Evolutionary conservation across 1,284 basidiomycete genomes (phyloP).

Genomic region (Microstroma glucosiphilum): DNA sequence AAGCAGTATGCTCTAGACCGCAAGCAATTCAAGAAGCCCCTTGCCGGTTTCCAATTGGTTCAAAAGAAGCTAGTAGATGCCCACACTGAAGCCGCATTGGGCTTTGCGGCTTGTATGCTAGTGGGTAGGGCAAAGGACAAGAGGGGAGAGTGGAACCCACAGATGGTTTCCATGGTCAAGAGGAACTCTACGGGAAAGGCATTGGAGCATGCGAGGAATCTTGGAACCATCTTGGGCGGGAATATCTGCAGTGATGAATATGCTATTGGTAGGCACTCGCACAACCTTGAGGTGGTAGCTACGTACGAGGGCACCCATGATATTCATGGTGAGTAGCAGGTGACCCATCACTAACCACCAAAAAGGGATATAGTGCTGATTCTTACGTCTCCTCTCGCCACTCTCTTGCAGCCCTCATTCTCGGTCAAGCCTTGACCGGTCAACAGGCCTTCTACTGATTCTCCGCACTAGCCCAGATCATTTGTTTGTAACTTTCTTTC

Average conservation of each 20-base stretch:
- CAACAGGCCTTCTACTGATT: constrained; percentile 63
- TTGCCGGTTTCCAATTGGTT: constrained; percentile 83
- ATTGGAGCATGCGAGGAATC: constrained; percentile 31
- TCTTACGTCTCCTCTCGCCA: constrained; percentile 8
- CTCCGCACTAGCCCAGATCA: no score
- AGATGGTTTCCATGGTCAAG: constrained; percentile 83
- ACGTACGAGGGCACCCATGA: constrained; percentile 43
- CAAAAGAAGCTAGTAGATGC: constrained; percentile 96
- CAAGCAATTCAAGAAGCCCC: constrained; percentile 77
- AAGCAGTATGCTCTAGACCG: constrained; percentile 77
- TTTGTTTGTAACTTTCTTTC: no score
- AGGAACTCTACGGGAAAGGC: constrained; percentile 94
- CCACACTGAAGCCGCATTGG: constrained; percentile 73
- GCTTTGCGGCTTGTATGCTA: constrained; percentile 64
- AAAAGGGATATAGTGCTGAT: constrained; percentile 84
- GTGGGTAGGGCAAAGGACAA: constrained; percentile 84
- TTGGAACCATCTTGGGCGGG: constrained; percentile 64
- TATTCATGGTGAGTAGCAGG: constrained; percentile 21
- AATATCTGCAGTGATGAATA: constrained; percentile 52
- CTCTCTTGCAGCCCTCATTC: constrained; percentile 58
- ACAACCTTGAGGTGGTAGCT: constrained; percentile 41
- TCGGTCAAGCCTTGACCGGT: constrained; percentile 85
- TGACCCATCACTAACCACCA: constrained; percentile 1
- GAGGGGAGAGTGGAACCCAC: constrained; percentile 65
- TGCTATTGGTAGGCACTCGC: constrained; percentile 27